A percentile compares a stretch with the other conserved stretches of the same genome.
Conservation (phyloP, 805 yeast species). For the Ogataea salicorniae region DNA sequence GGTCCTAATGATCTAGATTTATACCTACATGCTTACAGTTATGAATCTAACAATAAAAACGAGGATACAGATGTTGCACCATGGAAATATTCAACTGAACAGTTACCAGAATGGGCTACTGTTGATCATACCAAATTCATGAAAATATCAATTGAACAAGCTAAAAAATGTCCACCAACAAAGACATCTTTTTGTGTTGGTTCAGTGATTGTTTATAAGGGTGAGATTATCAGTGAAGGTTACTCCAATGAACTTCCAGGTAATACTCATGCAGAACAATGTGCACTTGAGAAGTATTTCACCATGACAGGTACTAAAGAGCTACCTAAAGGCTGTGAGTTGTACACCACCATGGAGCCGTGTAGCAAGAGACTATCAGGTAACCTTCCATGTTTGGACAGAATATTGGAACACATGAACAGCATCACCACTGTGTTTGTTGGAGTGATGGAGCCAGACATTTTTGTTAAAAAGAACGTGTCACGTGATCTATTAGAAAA, state of each 20-base stretch:
- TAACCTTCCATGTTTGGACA: conserved; percentile 78
- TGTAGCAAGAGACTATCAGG: conserved; percentile 88
- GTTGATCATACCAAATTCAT: conserved; percentile 54
- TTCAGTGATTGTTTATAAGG: conserved; percentile 68
- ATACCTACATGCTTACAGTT: conserved; percentile 88
- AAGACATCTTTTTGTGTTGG: conserved; percentile 93
- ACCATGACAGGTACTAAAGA: conserved; percentile 29
- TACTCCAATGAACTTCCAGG: conserved; percentile 89
- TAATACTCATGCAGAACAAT: conserved; percentile 96
- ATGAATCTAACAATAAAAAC: conserved; percentile 41
- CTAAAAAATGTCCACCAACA: conserved; percentile 74
- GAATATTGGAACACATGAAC: conserved; percentile 51
- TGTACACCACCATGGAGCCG: conserved; percentile 97
- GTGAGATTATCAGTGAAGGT: conserved; percentile 70
- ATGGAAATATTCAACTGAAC: conserved; percentile 69
- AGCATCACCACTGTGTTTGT: conserved; percentile 73
- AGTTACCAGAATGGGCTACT: conserved; percentile 79
- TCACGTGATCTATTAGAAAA: conserved; percentile 52
- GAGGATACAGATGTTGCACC: conserved; percentile 18
- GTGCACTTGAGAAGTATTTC: conserved; percentile 77
- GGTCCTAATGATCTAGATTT: conserved; percentile 80
- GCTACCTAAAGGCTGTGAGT: conserved; percentile 70
- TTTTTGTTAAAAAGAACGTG: conserved; percentile 74
- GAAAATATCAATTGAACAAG: conserved; percentile 73
- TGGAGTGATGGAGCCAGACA: conserved; percentile 87